phyloP scores from a whole-genome alignment of 2,329 filamentous ascomycete genomes.

The Talaromyces sp. region DNA sequence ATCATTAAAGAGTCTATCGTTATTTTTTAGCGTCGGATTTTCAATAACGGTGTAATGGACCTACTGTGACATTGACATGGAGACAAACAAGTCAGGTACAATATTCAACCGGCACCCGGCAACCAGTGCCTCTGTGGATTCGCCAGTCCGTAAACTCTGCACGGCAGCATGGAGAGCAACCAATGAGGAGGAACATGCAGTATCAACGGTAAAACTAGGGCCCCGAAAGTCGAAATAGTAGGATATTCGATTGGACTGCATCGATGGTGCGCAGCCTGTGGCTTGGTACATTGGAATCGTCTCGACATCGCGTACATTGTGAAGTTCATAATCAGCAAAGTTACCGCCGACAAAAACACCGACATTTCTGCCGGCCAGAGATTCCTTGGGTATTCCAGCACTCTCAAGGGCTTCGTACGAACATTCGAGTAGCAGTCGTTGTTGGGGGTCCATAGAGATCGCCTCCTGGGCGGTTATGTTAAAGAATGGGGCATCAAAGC shows the following conservation, averaged over 20 bases:
- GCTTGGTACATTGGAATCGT: constrained; percentile 15
- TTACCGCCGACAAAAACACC: constrained; percentile 15
- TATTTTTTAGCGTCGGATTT: background rate
- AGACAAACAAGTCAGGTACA: constrained; percentile 11
- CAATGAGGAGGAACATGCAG: constrained; percentile 24
- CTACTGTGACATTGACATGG: constrained; percentile 14
- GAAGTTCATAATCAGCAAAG: constrained; percentile 12
- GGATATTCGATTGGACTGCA: constrained; percentile 26
- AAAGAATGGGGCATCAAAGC: constrained; percentile 18
- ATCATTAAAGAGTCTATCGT: constrained; percentile 17
- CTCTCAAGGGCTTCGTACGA: constrained; percentile 36
- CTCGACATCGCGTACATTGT: constrained; percentile 14
- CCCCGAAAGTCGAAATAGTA: constrained; percentile 27
- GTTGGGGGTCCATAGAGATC: constrained; percentile 17
- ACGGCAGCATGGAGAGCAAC: constrained; percentile 25
- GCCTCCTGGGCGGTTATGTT: constrained; percentile 16
- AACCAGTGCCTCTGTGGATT: constrained; percentile 20
- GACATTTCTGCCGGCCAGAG: constrained; percentile 20
- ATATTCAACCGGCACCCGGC: constrained; percentile 16
- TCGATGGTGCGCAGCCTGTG: constrained; percentile 10
- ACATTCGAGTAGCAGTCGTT: constrained; percentile 17
- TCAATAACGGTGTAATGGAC: background rate
- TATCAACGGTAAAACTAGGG: constrained; percentile 25
- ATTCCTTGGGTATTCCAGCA: constrained; percentile 19
- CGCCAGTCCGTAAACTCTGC: constrained; percentile 24